Conservation (phyloP, 495 filamentous ascomycete genomes). For the Hypomontagnella submonticulosa region DNA sequence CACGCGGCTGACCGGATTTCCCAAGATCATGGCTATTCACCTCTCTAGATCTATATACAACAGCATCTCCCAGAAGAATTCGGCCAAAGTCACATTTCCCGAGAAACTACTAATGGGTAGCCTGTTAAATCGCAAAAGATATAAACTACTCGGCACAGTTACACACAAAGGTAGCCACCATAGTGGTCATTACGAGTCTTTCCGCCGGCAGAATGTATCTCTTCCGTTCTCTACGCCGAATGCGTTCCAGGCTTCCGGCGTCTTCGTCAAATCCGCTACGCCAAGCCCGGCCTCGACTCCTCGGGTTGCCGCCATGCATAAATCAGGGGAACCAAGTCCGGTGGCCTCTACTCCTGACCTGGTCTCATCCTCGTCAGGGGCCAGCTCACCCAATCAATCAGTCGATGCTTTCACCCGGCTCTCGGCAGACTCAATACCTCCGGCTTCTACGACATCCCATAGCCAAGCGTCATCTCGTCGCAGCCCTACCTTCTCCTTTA, state of each 20-base stretch:
- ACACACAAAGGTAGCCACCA: constrained; percentile 96
- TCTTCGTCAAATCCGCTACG: constrained; percentile 67
- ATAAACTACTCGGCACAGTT: constrained; percentile 87
- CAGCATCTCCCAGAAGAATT: constrained; percentile 86
- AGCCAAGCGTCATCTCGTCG: constrained; percentile 33
- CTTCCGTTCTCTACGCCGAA: constrained; percentile 80
- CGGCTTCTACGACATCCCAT: constrained; percentile 35
- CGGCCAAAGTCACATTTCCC: constrained; percentile 91
- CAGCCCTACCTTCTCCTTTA: constrained; percentile 32
- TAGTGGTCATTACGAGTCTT: constrained; percentile 97
- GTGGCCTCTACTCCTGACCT: constrained; percentile 55
- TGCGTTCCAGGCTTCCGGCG: constrained; percentile 74
- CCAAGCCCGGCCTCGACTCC: constrained; percentile 56
- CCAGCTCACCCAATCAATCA: constrained; percentile 43
- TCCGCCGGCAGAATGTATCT: constrained; percentile 83
- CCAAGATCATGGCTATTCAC: constrained; percentile 89
- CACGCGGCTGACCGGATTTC: constrained; percentile 85
- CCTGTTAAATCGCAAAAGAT: constrained; percentile 78
- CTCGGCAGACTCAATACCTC: constrained; percentile 38
- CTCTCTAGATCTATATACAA: constrained; percentile 93
- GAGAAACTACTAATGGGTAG: constrained; percentile 84
- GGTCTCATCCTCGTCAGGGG: constrained; percentile 40
- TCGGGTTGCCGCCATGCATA: constrained; percentile 44
- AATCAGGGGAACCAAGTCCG: constrained; percentile 48
- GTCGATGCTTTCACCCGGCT: constrained; percentile 37